phyloP scores from a whole-genome alignment of 2,329 filamentous ascomycete genomes.

The Epichloe brachyelytri region DNA sequence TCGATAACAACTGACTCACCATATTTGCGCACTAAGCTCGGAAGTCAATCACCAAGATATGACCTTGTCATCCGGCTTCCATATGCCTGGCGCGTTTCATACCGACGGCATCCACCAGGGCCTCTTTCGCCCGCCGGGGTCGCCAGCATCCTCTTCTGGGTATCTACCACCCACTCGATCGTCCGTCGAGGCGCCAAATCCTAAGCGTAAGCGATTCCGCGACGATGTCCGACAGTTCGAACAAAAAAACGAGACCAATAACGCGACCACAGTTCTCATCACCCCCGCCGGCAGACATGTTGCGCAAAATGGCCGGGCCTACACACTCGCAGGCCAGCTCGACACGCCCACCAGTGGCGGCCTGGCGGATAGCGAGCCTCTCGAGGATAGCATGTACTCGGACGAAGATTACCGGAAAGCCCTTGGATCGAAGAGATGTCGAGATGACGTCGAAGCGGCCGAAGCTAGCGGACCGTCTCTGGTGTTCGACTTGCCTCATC shows the following conservation, averaged over 20 bases:
- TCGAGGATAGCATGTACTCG: conserved; percentile 44
- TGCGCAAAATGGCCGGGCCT: conserved; percentile 14
- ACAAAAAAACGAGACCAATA: background rate
- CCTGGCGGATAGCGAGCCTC: conserved; percentile 17
- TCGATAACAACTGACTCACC: background rate
- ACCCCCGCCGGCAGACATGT: conserved; percentile 3
- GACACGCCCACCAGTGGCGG: conserved; percentile 30
- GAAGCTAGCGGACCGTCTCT: conserved; percentile 17
- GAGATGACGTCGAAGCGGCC: conserved; percentile 24
- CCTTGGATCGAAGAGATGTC: conserved; percentile 33
- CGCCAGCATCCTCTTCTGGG: conserved; percentile 26
- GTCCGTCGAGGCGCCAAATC: conserved; percentile 11
- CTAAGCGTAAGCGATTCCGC: conserved; percentile 34
- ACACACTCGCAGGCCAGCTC: conserved; percentile 41
- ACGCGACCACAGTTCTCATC: conserved; percentile 2
- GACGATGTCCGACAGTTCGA: conserved; percentile 10
- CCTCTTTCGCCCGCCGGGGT: conserved; percentile 33
- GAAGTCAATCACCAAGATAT: background rate
- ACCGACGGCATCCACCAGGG: conserved; percentile 29
- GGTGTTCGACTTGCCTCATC: conserved; percentile 19
- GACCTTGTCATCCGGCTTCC: conserved; percentile 15
- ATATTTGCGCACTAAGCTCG: background rate
- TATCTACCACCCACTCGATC: conserved; percentile 20
- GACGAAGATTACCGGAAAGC: conserved; percentile 42
- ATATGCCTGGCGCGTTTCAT: conserved; percentile 24